Percentiles rank a stretch among this genome's conserved stretches.
phyloP scores from a whole-genome alignment of 2,329 filamentous ascomycete genomes.

The Aciculosporium take region DNA sequence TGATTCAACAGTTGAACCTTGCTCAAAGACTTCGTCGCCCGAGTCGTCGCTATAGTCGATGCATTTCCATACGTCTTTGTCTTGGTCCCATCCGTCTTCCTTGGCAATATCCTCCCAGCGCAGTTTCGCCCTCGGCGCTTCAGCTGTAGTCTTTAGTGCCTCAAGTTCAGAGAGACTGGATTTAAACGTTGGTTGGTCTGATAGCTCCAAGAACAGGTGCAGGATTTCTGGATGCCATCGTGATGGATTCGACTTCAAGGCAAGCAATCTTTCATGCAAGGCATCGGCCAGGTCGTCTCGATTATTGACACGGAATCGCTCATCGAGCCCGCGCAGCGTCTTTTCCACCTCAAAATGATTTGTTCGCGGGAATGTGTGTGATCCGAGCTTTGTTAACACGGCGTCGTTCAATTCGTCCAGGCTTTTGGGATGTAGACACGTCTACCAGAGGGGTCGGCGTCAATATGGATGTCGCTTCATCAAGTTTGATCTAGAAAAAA shows the following conservation, averaged over 20 bases:
- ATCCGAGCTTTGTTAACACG: slow-evolving; percentile 35
- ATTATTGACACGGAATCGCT: slow-evolving; percentile 71
- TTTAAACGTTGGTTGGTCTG: slow-evolving; percentile 62
- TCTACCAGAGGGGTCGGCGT: slow-evolving; percentile 9
- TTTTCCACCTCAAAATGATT: slow-evolving; percentile 62
- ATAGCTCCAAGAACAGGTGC: slow-evolving; percentile 64
- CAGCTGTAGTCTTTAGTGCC: slow-evolving; percentile 27
- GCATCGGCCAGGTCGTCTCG: slow-evolving; percentile 68
- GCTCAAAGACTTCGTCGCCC: slow-evolving; percentile 29
- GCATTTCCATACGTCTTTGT: slow-evolving; percentile 56
- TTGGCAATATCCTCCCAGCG: slow-evolving; percentile 69
- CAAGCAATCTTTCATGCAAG: slow-evolving; percentile 42
- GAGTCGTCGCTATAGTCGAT: slow-evolving; percentile 56
- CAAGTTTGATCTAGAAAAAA: neutral
- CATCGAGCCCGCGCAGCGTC: slow-evolving; percentile 58
- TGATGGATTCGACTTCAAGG: slow-evolving; percentile 36
- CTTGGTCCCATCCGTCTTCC: slow-evolving; percentile 57
- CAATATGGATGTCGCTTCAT: too few relatives aligned
- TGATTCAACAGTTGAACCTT: slow-evolving; percentile 24
- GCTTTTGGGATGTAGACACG: slow-evolving; percentile 17
- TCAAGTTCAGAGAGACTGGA: slow-evolving; percentile 52
- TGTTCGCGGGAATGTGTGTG: slow-evolving; percentile 46
- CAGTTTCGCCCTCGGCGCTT: slow-evolving; percentile 33
- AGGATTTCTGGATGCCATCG: slow-evolving; percentile 70
- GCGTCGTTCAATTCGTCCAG: slow-evolving; percentile 34